Base-by-base conservation (phyloP, 2,329 filamentous ascomycete species). In the Talaromyces sp. region DNA sequence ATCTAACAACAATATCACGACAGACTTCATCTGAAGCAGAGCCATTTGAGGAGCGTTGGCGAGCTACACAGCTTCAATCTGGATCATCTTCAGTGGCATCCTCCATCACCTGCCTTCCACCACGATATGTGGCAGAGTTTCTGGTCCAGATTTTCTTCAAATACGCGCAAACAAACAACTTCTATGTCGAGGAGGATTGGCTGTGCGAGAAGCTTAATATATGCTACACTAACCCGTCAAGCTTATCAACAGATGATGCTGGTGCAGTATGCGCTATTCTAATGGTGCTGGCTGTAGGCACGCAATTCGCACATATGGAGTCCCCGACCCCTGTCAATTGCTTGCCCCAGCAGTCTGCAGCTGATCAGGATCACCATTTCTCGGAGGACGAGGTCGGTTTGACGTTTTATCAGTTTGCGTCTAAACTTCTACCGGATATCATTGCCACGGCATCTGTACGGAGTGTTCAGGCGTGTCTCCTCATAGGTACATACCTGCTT, bases 401-500 rank as follows among this genome's bases (percentile, higher is more conserved):
- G 6, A 79, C 78, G 20, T 82, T 84, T 54, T 84, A 85, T 56
- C 79, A 82, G 49, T 79, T 80, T 57, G 81, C 82, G 0, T 79
- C 77, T 22, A 80, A 77, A 56, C 69, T 84, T 2, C 69, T 84
- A 1, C 80, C 82, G 1, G 82, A 84, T 51, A 78, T 83, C 33
- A 83, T 85, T 49, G 80, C 80, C 1, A 77, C 79, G 6, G 78
- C 80, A 0, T 84, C 81, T 2, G 71, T 84, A 10, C 78, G 83
- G 58, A 83, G 82, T 56, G 81, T 84, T 0, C 82, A 85, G 61
- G 82, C 81, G 1, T 83, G 80, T 72, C 65, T 84, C 7, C 70
- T 85, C 19, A 78, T 85, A 13, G 82, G 80, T 2, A 76, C 82
- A 9, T 85, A 83, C 56, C 71, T 80, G 1, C 67, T 84, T 5